Conservation (phyloP, 768 basidiomycete genomes). For the Cyclocybe aegerita region DNA sequence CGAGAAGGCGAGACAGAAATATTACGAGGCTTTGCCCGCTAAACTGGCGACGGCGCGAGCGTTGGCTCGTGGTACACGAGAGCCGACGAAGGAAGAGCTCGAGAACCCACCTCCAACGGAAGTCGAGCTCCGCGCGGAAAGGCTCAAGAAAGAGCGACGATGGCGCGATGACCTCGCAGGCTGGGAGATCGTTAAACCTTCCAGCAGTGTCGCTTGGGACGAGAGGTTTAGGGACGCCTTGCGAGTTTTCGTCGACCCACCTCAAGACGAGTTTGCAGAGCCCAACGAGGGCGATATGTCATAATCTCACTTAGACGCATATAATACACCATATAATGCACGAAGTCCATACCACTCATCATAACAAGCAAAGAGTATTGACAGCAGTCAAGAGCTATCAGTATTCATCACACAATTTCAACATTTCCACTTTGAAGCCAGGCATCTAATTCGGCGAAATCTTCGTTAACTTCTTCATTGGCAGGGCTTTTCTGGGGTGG, state of each 20-base stretch:
- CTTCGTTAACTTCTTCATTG: constrained; percentile 34
- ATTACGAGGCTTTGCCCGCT: constrained; percentile 68
- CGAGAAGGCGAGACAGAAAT: constrained; percentile 68
- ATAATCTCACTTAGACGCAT: constrained; percentile 9
- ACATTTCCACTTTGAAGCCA: constrained; percentile 70
- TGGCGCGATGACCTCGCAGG: constrained; percentile 83
- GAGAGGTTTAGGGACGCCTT: constrained; percentile 62
- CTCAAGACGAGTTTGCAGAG: constrained; percentile 14
- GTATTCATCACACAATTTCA: constrained; percentile 38
- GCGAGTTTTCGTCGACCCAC: constrained; percentile 55
- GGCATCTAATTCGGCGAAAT: constrained; percentile 64
- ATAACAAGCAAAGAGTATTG: constrained; percentile 5
- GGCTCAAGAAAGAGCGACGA: constrained; percentile 83
- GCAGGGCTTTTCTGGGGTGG: neutral
- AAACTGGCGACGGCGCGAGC: constrained; percentile 73
- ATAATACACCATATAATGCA: constrained; percentile 6
- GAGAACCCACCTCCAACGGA: constrained; percentile 82
- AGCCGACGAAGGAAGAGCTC: constrained; percentile 84
- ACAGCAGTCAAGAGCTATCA: neutral
- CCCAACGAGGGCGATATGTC: constrained; percentile 4
- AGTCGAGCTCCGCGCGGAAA: constrained; percentile 83
- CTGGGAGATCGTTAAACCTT: constrained; percentile 74
- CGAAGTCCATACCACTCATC: constrained; percentile 3
- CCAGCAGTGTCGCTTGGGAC: constrained; percentile 72
- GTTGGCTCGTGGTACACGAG: constrained; percentile 69